Conservation (phyloP, 306 rosid species). For the Trifolium dubium region DNA sequence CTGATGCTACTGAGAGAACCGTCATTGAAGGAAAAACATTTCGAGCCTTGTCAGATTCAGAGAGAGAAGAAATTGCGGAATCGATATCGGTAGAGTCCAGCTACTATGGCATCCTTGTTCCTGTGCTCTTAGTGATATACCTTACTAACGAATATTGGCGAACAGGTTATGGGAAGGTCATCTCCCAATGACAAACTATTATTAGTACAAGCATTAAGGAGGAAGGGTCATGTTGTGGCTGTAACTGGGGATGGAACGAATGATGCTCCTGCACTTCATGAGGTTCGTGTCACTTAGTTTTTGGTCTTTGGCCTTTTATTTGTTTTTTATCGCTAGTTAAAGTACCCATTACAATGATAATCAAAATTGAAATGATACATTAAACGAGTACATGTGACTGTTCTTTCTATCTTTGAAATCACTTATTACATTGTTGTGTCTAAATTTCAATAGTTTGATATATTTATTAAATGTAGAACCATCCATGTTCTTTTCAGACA, state of each 20-base stretch:
- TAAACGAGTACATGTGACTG: background rate
- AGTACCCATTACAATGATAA: background rate
- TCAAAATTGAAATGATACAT: conserved; percentile 5
- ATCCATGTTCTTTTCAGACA: background rate
- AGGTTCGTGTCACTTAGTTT: conserved; percentile 53
- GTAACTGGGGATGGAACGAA: conserved; percentile 97
- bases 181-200: conserved; percentile 89
- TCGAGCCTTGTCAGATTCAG: conserved; percentile 64
- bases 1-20: conserved; percentile 68
- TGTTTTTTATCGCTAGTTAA: conserved; percentile 28
- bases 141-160: conserved; percentile 18
- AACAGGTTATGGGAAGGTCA: conserved; percentile 95
- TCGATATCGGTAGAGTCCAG: conserved; percentile 63
- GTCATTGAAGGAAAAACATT: conserved; percentile 86
- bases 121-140: conserved; percentile 46
- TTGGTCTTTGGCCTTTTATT: conserved; percentile 8
- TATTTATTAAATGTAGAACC: conserved; percentile 7
- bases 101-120: conserved; percentile 53
- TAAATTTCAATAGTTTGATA: background rate
- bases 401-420: conserved; percentile 8
- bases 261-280: conserved; percentile 97
- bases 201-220: conserved; percentile 92
- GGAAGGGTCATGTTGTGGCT: conserved; percentile 82
- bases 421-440: background rate
- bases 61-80: conserved; percentile 68